Percentiles rank a stretch among this genome's conserved stretches.
phyloP scores from a whole-genome alignment of 352 stramenopile species.

The Globisporangium parvum region DNA sequence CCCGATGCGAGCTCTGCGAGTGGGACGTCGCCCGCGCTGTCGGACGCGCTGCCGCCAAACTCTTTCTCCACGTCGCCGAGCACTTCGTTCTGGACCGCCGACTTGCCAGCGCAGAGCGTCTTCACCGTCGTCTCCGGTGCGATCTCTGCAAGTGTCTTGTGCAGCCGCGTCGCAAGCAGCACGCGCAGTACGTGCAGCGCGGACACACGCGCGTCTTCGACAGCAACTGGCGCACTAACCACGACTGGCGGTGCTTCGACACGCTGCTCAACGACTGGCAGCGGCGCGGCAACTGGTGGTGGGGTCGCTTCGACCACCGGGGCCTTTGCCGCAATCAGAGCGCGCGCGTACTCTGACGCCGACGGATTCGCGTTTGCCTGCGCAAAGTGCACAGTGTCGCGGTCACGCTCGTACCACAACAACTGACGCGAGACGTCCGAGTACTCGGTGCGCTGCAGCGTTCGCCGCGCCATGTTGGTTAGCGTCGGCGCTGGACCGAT shows the following conservation, averaged over 20 bases:
- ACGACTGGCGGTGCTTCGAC: conserved; percentile 6
- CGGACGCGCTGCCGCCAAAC: conserved; percentile 60
- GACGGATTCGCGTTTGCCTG: conserved; percentile 19
- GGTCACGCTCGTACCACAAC: conserved; percentile 81
- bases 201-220: conserved; percentile 20
- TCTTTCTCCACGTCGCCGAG: conserved; percentile 85
- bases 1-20: conserved; percentile 65
- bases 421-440: conserved; percentile 51
- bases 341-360: conserved; percentile 16
- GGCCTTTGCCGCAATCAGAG: conserved; percentile 11
- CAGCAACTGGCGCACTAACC: conserved; percentile 1
- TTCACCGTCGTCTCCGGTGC: conserved; percentile 72
- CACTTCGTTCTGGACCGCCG: conserved; percentile 85
- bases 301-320: background rate
- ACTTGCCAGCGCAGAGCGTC: conserved; percentile 78
- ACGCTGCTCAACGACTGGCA: background rate
- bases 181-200: conserved; percentile 22
- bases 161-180: conserved; percentile 39
- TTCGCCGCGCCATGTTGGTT: conserved; percentile 81
- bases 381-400: conserved; percentile 77
- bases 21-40: conserved; percentile 67
- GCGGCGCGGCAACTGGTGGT: conserved; percentile 3
- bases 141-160: conserved; percentile 69
- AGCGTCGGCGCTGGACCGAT: conserved; percentile 77
- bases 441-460: conserved; percentile 65